These are phyloP conservation scores for Corchorus olitorius DNA, from an alignment of 345 rosid genomes.

Conservation along the genomic window DNA sequence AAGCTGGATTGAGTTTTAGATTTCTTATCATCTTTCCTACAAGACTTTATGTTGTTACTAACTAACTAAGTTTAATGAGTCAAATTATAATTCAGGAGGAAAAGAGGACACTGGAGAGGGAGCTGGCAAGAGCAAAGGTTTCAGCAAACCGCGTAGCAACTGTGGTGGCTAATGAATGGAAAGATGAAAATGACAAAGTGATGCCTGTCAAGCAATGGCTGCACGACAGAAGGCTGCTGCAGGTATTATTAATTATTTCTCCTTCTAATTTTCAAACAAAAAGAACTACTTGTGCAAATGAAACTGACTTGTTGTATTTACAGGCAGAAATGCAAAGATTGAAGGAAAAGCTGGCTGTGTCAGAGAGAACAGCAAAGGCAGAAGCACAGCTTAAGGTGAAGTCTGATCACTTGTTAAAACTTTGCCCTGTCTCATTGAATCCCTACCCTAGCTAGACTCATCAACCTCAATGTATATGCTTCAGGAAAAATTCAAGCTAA, in stretches of 20 bases:
- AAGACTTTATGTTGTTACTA: not conserved
- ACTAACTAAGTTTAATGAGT: not conserved
- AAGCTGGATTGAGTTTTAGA: not conserved
- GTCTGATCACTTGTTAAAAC: not conserved
- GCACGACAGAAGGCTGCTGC: conserved; percentile 82
- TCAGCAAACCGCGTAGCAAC: conserved; percentile 82
- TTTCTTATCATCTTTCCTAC: not conserved
- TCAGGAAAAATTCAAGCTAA: conserved; percentile 80
- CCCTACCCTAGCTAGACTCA: not conserved
- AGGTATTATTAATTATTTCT: conserved; percentile 46
- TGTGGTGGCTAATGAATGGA: conserved; percentile 93
- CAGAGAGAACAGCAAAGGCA: conserved; percentile 89
- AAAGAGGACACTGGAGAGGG: conserved; percentile 91
- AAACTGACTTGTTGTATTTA: not conserved
- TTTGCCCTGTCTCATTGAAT: no score
- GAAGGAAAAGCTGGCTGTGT: conserved; percentile 70
- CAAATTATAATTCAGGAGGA: conserved; percentile 55
- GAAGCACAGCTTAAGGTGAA: conserved; percentile 89
- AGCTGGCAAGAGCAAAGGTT: conserved; percentile 83
- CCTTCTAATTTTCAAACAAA: not conserved
- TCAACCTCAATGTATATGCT: conserved; percentile 12
- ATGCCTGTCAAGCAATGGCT: conserved; percentile 95
- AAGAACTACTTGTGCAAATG: not conserved
- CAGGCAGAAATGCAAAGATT: conserved; percentile 91
- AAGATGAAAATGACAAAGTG: conserved; percentile 87